Percentiles rank a stretch among this genome's conserved stretches.
Conservation (phyloP, 139 green algal species). For the Diplosphaera chodatii region DNA sequence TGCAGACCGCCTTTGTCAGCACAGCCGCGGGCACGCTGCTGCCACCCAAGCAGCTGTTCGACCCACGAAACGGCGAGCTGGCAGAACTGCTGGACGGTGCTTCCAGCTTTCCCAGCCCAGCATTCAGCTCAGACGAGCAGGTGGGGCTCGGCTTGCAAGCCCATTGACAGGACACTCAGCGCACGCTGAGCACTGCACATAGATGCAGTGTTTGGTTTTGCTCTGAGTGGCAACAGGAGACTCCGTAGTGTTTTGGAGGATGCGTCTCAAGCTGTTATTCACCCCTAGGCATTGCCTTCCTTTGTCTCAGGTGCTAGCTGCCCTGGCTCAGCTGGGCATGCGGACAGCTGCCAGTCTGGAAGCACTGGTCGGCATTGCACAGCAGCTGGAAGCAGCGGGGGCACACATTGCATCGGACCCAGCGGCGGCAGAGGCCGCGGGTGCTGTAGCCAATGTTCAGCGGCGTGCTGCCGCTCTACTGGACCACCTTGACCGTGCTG, state of each 20-base stretch:
- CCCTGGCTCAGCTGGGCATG: conserved; percentile 46
- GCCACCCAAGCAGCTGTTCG: conserved; percentile 31
- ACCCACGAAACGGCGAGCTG: conserved; percentile 38
- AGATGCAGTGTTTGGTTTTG: too few relatives aligned
- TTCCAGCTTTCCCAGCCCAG: conserved; percentile 36
- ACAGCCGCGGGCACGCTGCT: conserved; percentile 4
- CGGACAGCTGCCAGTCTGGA: conserved; percentile 14
- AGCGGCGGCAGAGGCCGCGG: neutral
- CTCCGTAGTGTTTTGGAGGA: too few relatives aligned
- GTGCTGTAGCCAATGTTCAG: neutral
- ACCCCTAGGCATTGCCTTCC: too few relatives aligned
- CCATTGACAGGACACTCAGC: too few relatives aligned
- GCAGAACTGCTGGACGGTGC: conserved; percentile 34
- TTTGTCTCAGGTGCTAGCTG: conserved; percentile 41
- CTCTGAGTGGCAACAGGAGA: too few relatives aligned
- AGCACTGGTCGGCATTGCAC: conserved; percentile 42
- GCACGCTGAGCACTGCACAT: too few relatives aligned
- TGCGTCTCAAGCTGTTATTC: too few relatives aligned
- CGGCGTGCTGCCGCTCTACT: conserved; percentile 28
- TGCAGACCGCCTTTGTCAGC: neutral
- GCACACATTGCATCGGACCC: neutral
- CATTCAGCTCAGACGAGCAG: conserved; percentile 15
- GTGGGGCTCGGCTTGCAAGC: too few relatives aligned
- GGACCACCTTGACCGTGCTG: conserved; percentile 29
- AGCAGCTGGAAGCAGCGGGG: conserved; percentile 17